Conservation (phyloP, 2,329 filamentous ascomycete species). For the Venturia carpophila region DNA sequence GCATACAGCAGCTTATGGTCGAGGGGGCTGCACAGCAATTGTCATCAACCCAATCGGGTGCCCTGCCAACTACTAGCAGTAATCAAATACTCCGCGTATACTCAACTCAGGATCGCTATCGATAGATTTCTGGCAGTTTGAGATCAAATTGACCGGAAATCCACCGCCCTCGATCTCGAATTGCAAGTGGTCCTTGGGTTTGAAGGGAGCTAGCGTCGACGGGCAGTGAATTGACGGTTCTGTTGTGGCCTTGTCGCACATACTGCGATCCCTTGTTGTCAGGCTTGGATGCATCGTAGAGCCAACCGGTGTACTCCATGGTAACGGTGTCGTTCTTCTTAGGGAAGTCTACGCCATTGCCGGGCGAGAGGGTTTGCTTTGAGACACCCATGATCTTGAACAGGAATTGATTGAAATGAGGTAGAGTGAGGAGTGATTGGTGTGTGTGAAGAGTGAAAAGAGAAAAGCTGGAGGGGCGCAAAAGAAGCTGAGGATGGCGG, state of each 20-base stretch:
- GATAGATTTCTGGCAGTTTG: neutral
- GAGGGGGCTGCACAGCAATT: neutral
- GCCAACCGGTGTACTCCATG: conserved; percentile 87
- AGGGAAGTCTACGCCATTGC: conserved; percentile 55
- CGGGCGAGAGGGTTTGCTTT: conserved; percentile 56
- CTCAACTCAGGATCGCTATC: neutral
- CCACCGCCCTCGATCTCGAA: neutral
- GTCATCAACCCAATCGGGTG: neutral
- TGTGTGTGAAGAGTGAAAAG: neutral
- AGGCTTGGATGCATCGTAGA: conserved; percentile 58
- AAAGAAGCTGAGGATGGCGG: neutral
- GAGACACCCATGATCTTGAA: conserved; percentile 49
- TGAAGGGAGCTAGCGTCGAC: conserved; percentile 45
- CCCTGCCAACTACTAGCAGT: neutral
- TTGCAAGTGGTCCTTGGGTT: neutral
- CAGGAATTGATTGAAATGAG: neutral
- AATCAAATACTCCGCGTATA: too few species aligned
- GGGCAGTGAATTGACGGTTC: conserved; percentile 54
- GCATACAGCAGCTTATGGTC: neutral
- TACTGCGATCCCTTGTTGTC: conserved; percentile 50
- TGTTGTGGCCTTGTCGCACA: neutral
- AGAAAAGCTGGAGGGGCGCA: neutral
- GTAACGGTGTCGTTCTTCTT: conserved; percentile 62
- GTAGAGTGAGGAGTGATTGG: neutral
- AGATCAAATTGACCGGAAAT: neutral